A percentile compares a stretch with the other conserved stretches of the same genome.
Conservation (phyloP, 2,329 filamentous ascomycete species). For the Aspergillus puulaauensis region DNA sequence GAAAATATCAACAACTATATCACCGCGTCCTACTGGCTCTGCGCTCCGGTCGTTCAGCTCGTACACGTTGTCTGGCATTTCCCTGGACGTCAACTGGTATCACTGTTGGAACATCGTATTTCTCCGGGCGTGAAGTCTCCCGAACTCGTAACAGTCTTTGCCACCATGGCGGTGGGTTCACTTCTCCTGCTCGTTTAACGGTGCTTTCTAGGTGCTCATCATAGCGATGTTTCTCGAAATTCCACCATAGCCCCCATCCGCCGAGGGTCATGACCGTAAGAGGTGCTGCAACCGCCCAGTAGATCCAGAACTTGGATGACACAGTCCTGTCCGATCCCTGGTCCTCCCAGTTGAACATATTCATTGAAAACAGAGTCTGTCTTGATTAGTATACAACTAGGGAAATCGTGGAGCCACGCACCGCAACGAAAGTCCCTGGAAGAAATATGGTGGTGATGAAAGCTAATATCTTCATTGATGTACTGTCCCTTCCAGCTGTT, state of each 20-base stretch:
- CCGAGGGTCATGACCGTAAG: neutral
- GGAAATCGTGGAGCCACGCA: neutral
- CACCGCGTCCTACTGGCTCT: neutral
- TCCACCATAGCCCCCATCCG: slow-evolving; percentile 10
- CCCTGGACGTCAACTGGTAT: neutral
- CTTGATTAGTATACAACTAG: neutral
- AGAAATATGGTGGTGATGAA: slow-evolving; percentile 5
- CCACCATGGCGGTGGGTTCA: neutral
- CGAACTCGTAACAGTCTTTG: neutral
- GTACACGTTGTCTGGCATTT: neutral
- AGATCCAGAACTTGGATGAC: slow-evolving; percentile 3
- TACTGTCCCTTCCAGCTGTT: neutral
- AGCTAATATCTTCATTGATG: slow-evolving; percentile 4
- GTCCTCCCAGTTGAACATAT: slow-evolving; percentile 6
- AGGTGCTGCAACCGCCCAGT: slow-evolving; percentile 4
- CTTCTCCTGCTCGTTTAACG: neutral
- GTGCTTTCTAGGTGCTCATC: neutral
- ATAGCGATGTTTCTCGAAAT: slow-evolving; percentile 7
- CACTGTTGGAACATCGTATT: neutral
- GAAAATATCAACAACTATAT: too few species aligned
- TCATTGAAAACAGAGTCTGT: neutral
- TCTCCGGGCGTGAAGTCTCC: neutral
- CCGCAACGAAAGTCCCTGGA: neutral
- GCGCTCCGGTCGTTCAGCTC: neutral
- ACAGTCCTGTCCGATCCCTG: neutral